Base-by-base conservation (phyloP, 2,329 filamentous ascomycete genomes). In the Penicillium sumatraense region DNA sequence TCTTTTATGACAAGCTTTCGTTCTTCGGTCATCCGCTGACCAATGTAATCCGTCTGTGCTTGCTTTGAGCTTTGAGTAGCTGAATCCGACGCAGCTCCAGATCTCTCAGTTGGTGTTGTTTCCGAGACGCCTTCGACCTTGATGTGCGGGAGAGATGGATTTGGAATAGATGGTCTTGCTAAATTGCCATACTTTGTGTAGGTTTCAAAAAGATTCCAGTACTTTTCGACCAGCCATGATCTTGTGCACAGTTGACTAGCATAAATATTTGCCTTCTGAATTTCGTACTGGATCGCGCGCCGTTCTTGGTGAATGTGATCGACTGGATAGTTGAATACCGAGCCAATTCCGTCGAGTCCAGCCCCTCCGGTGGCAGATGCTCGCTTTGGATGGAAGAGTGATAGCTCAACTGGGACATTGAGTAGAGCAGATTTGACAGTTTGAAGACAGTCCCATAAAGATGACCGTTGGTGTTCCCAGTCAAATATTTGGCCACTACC, bases 201-300 rank as follows among this genome's bases (percentile, higher is more conserved):
- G 1, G 86, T 84, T 50, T 92, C 89, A 33, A 87, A 85, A 1
- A 95, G 80, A 63, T 86, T 87, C 72, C 91, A 91, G 75, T 93
- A 96, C 60, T 92, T 88, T 71, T 96, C 91, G 0, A 96, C 90
- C 53, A 93, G 86, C 70, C 91, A 93, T 0, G 90, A 93, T 21
- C 92, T 83, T 0, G 91, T 96, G 2, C 88, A 87, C 9, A 96
- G 79, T 66, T 92, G 89, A 5, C 89, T 93, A 2, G 88, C 86
- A 68, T 93, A 91, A 35, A 96, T 90, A 71, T 96, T 96, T 6
- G 91, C 90, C 70, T 96, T 96, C 71, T 96, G 91, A 26, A 96
- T 95, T 74, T 96, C 92, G 62, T 88, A 91, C 68, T 95, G 90
- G 4, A 92, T 76, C 5, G 66, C 61, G 10, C 70, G 72, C 24